Percentiles rank a stretch among this genome's conserved stretches.
phyloP scores from a whole-genome alignment of 306 rosid species.

The Pyrus betulifolia region DNA sequence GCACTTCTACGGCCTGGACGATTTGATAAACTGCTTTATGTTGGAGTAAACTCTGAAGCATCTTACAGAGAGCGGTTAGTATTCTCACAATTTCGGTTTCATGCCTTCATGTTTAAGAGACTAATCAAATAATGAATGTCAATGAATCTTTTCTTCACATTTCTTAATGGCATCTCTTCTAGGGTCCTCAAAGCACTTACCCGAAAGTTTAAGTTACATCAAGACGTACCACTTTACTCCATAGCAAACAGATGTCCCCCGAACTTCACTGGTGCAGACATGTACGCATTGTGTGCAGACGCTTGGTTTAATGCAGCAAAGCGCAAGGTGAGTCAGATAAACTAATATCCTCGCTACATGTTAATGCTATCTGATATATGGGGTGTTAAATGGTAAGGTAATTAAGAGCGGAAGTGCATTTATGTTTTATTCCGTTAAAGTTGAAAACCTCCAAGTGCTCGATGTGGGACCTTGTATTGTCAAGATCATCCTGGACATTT shows the following conservation, averaged over 20 bases:
- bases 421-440: background rate
- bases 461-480: background rate
- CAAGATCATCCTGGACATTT: background rate
- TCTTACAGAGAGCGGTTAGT: conserved; percentile 76
- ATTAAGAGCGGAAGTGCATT: background rate
- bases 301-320: conserved; percentile 98
- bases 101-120: background rate
- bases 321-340: conserved; percentile 50
- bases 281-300: conserved; percentile 95
- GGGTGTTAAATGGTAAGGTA: background rate
- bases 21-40: conserved; percentile 85
- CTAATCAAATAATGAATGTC: background rate
- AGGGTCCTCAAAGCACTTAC: conserved; percentile 92
- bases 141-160: background rate
- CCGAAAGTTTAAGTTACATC: conserved; percentile 68
- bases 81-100: background rate
- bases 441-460: background rate
- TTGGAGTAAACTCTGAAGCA: conserved; percentile 85
- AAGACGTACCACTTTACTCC: conserved; percentile 63
- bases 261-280: conserved; percentile 93
- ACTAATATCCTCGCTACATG: background rate
- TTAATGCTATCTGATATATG: background rate
- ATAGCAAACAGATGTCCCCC: conserved; percentile 80
- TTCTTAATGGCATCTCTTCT: conserved; percentile 5
- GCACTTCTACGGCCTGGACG: conserved; percentile 94